Conservation (phyloP, 768 basidiomycete species). For the Russula lepida region DNA sequence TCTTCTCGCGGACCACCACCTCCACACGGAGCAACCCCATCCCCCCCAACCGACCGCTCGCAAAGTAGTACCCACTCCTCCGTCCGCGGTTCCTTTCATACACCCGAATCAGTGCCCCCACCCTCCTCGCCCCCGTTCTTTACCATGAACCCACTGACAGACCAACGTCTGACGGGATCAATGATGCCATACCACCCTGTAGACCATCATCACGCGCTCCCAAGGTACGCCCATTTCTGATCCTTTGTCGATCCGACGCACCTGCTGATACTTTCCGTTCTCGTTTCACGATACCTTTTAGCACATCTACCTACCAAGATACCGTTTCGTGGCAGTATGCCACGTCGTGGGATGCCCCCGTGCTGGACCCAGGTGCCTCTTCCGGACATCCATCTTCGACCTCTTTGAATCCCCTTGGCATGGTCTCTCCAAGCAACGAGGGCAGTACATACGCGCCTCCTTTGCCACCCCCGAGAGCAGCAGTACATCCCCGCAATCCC, state of each 20-base stretch:
- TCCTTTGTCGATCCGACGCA: not conserved
- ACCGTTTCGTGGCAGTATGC: conserved; percentile 7
- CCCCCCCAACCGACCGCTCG: conserved; percentile 4
- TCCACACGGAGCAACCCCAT: conserved; percentile 7
- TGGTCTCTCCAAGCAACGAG: conserved; percentile 9
- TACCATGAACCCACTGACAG: conserved; percentile 1
- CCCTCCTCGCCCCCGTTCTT: conserved; percentile 1
- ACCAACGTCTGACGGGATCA: conserved; percentile 12
- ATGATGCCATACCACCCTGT: conserved; percentile 9
- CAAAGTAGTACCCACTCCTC: not conserved
- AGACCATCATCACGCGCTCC: conserved; percentile 10
- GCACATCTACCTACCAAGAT: conserved; percentile 7
- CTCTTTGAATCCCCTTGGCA: conserved; percentile 3
- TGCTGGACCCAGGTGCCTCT: not conserved
- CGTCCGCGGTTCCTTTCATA: not conserved
- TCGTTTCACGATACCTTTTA: not conserved
- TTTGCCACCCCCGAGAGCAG: not conserved
- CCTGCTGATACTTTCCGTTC: not conserved
- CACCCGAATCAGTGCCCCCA: not conserved
- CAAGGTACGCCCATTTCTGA: not conserved
- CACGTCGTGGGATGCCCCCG: conserved; percentile 1
- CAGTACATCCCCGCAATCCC: not conserved
- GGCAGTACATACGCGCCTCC: conserved; percentile 2
- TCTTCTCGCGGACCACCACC: conserved; percentile 10
- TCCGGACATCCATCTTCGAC: conserved; percentile 1